phyloP scores from a whole-genome alignment of 2,329 filamentous ascomycete species.

The Penicillium fuscoglaucum region DNA sequence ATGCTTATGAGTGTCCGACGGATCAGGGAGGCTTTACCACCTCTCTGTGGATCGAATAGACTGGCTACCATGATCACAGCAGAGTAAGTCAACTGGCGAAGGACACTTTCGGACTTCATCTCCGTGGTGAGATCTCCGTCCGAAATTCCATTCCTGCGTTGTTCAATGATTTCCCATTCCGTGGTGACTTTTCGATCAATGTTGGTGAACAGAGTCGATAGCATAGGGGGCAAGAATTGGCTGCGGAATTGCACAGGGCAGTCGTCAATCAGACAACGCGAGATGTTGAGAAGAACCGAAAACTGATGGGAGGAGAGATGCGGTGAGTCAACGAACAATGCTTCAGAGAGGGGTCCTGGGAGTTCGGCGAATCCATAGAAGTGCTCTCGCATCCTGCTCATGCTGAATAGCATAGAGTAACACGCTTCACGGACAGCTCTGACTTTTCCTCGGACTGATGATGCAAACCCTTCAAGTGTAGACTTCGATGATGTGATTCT shows the following conservation, averaged over 20 bases:
- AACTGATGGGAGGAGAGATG: conserved; percentile 89
- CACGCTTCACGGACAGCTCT: conserved; percentile 88
- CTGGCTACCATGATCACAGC: conserved; percentile 89
- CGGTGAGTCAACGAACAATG: conserved; percentile 78
- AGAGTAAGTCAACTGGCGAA: conserved; percentile 88
- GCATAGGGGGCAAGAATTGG: conserved; percentile 80
- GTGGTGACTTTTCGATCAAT: conserved; percentile 82
- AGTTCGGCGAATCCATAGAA: conserved; percentile 91
- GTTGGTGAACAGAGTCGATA: conserved; percentile 78
- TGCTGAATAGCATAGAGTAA: conserved; percentile 91
- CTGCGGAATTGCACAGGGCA: conserved; percentile 76
- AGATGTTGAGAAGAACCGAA: conserved; percentile 86
- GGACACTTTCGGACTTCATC: conserved; percentile 96
- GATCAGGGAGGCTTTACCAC: conserved; percentile 51
- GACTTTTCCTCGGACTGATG: conserved; percentile 84
- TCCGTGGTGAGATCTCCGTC: conserved; percentile 85
- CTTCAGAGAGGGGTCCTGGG: conserved; percentile 76
- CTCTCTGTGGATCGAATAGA: conserved; percentile 72
- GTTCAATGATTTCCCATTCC: conserved; percentile 79
- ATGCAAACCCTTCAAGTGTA: conserved; percentile 90
- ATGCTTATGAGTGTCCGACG: background rate
- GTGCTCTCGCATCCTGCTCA: conserved; percentile 80
- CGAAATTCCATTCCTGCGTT: conserved; percentile 59
- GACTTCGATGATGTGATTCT: conserved; percentile 84
- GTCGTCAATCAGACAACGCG: conserved; percentile 85